Evolutionary conservation across 805 yeast genomes (phyloP), one percentile per base, ranked within the genome.

Genomic region (Cyberlindnera maclurae): DNA sequence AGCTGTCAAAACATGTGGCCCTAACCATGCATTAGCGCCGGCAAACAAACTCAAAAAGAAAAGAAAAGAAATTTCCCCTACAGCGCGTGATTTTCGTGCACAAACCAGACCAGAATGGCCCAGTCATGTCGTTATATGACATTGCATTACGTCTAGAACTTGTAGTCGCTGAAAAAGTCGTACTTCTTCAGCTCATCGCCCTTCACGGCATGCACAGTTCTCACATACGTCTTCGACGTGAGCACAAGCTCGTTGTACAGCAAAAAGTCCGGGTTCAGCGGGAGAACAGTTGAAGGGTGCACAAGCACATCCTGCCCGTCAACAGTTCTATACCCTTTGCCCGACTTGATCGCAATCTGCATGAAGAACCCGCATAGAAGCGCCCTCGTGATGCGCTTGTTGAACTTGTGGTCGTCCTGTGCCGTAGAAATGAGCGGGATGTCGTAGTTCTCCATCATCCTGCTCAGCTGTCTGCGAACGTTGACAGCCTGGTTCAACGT

Each of bases 341-440:
- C 79, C n/a, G 83, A 75, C 68, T 85, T 86, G 66, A 89, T 93
- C 26, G 97, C 97, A 39, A 85, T 95, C 67, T 93, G 98, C 97
- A 93, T 89, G 68, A 93, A 93, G 61, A 88, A 89, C 2, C 98
- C 98, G n/a, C 86, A 75, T 4, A 86, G 73, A 42, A 93, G 63
- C 0, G 97, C 96, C 59, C 82, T 84, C 41, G 95, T 73, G 47
- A 93, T 79, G 52, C 86, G 82, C 50, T 74, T 79, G 60, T 79
- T 81, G 63, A 85, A 88, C 37, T 74, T 75, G 45, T 71, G 68
- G 52, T 78, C 80, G 20, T 75, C 82, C 45, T 63, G 73, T 30
- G 82, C 79, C 3, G 87, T 80, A 34, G 87, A 75, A 42, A 73
- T 70, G 39, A 93, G 63, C 41, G 79, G 85, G 41, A 90, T 64